phyloP scores from a whole-genome alignment of 306 rosid genomes.

The Quercus suber region DNA sequence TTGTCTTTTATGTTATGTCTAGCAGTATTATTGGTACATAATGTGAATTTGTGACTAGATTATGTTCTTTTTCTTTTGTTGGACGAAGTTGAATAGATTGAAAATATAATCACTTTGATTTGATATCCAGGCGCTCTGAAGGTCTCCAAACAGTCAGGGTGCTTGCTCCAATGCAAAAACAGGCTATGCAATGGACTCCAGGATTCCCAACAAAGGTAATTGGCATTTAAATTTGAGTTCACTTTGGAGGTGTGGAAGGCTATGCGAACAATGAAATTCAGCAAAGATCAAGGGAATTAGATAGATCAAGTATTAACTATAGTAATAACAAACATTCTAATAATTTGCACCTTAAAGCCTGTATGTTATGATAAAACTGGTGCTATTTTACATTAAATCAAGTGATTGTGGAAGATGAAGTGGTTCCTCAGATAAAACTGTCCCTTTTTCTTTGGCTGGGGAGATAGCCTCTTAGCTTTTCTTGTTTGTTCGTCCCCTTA shows the following conservation, averaged over 20 bases:
- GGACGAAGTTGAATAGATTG: constrained; percentile 10
- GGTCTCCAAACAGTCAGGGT: constrained; percentile 83
- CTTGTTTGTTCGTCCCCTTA: constrained; percentile 1
- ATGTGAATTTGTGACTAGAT: constrained; percentile 1
- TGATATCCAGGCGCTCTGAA: constrained; percentile 68
- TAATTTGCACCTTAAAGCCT: background rate
- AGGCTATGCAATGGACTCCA: constrained; percentile 62
- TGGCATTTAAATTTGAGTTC: background rate
- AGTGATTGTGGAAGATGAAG: background rate
- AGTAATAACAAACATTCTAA: background rate
- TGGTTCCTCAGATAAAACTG: background rate
- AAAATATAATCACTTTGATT: constrained; percentile 14
- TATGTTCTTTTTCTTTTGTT: constrained; percentile 9
- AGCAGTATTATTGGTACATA: background rate
- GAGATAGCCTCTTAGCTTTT: background rate
- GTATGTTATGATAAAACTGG: background rate
- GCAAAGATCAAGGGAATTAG: background rate
- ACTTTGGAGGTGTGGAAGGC: constrained; percentile 2
- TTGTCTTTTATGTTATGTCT: background rate
- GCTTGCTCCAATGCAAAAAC: constrained; percentile 86
- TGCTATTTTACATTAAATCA: background rate
- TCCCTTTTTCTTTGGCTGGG: no score
- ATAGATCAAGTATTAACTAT: background rate
- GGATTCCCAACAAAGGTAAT: constrained; percentile 95
- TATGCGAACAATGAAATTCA: background rate